A percentile compares a stretch with the other conserved stretches of the same genome.
phyloP scores from a whole-genome alignment of 306 rosid species.

The Acmispon strigosus region DNA sequence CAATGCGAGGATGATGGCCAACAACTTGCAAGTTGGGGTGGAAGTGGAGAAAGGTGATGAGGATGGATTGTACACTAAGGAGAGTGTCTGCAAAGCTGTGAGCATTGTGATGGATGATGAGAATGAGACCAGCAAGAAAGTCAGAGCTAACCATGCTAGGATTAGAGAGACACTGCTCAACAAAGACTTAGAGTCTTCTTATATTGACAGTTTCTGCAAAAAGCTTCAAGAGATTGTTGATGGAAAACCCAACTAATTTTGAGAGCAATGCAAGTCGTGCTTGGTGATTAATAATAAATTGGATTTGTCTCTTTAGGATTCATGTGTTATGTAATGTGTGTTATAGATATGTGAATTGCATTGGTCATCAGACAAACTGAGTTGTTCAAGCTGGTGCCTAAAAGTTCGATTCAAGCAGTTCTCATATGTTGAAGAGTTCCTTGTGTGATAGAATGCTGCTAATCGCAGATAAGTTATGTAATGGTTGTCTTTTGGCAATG shows the following conservation, averaged over 20 bases:
- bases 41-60: background rate
- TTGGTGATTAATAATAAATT: background rate
- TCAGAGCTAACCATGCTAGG: slow-evolving; percentile 2
- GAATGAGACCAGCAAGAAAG: slow-evolving; percentile 7
- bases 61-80: slow-evolving; percentile 13
- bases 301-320: background rate
- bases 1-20: slow-evolving; percentile 19
- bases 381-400: no score
- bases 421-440: background rate
- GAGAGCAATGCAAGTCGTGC: background rate
- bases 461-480: background rate
- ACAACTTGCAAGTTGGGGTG: slow-evolving; percentile 24
- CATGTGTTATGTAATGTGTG: background rate
- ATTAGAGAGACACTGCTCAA: slow-evolving; percentile 8
- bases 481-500: background rate
- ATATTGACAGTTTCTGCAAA: slow-evolving; percentile 5
- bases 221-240: slow-evolving; percentile 21
- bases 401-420: background rate
- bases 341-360: no score
- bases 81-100: slow-evolving; percentile 18
- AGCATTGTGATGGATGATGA: background rate
- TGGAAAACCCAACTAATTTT: background rate
- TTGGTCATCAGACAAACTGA: no score
- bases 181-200: slow-evolving; percentile 5
- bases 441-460: background rate